These are phyloP conservation scores for Aspergillus kassunensis DNA, from an alignment of 495 filamentous ascomycete genomes.

Conservation along the genomic window DNA sequence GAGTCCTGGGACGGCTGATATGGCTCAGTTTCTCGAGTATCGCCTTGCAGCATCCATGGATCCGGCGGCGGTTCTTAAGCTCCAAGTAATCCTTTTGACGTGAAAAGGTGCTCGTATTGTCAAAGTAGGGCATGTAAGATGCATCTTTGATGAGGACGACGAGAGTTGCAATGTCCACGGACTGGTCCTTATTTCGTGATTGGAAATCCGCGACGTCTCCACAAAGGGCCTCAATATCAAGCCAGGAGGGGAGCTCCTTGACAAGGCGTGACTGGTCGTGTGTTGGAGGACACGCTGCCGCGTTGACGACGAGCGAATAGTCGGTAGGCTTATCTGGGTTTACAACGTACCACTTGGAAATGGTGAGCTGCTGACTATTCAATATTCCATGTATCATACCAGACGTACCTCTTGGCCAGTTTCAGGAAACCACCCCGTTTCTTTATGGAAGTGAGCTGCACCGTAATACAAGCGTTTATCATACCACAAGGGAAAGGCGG, in stretches of 20 bases:
- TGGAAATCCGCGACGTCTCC: too few relatives aligned
- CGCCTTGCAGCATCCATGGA: background rate
- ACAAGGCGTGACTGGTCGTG: background rate
- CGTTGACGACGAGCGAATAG: background rate
- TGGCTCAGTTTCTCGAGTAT: background rate
- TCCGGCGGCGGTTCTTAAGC: slow-evolving; percentile 4
- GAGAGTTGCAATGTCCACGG: too few relatives aligned
- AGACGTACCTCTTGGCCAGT: background rate
- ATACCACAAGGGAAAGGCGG: too few relatives aligned
- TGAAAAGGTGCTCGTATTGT: too few relatives aligned
- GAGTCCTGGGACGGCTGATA: background rate
- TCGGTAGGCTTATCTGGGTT: background rate
- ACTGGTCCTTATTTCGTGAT: too few relatives aligned
- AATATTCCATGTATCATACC: background rate
- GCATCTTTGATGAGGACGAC: too few relatives aligned
- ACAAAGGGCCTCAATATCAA: background rate
- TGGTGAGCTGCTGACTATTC: background rate
- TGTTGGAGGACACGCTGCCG: background rate
- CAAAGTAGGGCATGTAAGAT: too few relatives aligned
- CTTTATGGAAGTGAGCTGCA: too few relatives aligned
- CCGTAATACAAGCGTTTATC: too few relatives aligned
- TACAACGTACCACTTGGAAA: background rate
- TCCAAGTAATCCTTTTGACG: background rate
- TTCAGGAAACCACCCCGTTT: too few relatives aligned
- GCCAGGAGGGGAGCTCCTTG: background rate